phyloP scores from a whole-genome alignment of 805 yeast genomes.

The Candida orba region DNA sequence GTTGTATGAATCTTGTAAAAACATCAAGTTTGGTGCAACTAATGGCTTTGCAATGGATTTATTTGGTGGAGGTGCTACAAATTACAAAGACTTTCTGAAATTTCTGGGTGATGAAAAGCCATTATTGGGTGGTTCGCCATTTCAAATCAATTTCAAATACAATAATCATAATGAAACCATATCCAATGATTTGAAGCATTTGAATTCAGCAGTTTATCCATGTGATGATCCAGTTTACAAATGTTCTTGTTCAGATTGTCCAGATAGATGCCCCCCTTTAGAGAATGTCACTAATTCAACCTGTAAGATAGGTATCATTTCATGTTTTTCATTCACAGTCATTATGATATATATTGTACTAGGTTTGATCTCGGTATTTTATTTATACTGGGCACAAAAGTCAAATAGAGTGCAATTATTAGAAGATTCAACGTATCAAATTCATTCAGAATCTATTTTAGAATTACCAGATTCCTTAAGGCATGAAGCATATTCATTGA shows the following conservation, averaged over 20 bases:
- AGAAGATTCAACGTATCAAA: conserved; percentile 35
- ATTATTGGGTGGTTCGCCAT: conserved; percentile 88
- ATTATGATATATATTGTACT: conserved; percentile 39
- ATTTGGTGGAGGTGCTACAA: conserved; percentile 93
- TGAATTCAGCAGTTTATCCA: conserved; percentile 14
- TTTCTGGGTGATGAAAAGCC: conserved; percentile 95
- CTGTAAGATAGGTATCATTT: conserved; percentile 56
- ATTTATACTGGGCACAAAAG: conserved; percentile 19
- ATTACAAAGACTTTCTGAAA: conserved; percentile 65
- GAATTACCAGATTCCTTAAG: conserved; percentile 10
- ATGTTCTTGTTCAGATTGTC: conserved; percentile 92
- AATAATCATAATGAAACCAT: conserved; percentile 26
- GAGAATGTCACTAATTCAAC: conserved; percentile 34
- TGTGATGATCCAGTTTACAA: conserved; percentile 62
- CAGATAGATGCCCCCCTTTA: conserved; percentile 66
- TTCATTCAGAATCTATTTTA: conserved; percentile 12
- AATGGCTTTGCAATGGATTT: conserved; percentile 96
- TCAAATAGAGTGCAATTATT: conserved; percentile 28
- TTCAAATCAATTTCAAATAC: conserved; percentile 77
- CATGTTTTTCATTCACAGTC: conserved; percentile 67
- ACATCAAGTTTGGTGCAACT: conserved; percentile 87
- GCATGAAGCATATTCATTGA: conserved; percentile 38
- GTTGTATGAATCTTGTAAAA: conserved; percentile 79
- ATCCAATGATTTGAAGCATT: conserved; percentile 13
- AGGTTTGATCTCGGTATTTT: conserved; percentile 19